Conservation (phyloP, 257 asterid species). For the Avicennia marina region DNA sequence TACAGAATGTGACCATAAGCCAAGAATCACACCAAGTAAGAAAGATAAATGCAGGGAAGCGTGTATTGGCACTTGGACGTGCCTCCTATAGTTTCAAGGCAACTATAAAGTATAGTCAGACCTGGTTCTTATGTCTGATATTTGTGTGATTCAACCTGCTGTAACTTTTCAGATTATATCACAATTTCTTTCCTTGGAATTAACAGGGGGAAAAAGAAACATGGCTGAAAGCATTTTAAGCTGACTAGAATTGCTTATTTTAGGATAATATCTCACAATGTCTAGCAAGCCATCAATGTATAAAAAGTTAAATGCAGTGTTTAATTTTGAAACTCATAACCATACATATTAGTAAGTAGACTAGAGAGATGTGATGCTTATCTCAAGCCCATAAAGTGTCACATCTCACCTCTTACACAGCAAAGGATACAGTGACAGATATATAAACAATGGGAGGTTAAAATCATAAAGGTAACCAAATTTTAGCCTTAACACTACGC, state of each 20-base stretch:
- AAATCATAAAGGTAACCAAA: background rate
- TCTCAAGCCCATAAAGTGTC: background rate
- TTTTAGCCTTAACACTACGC: background rate
- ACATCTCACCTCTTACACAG: background rate
- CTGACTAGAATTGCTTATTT: background rate
- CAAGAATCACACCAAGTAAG: background rate
- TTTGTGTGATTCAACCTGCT: background rate
- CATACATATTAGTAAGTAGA: background rate
- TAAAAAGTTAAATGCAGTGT: background rate
- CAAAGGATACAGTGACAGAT: background rate
- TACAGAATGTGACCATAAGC: background rate
- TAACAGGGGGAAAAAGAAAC: background rate
- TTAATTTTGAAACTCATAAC: background rate
- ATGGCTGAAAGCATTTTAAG: background rate
- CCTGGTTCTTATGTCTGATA: background rate
- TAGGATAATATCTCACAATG: background rate
- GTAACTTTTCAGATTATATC: background rate
- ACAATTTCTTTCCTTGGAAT: background rate
- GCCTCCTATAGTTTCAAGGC: background rate
- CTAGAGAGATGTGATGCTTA: background rate
- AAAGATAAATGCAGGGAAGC: conserved; percentile 3
- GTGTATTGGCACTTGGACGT: background rate
- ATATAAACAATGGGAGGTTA: background rate
- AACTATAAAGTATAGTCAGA: conserved; percentile 1
- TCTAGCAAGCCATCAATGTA: background rate